Conservation (phyloP, 495 filamentous ascomycete species). For the Symbiotaphrina buchneri region DNA sequence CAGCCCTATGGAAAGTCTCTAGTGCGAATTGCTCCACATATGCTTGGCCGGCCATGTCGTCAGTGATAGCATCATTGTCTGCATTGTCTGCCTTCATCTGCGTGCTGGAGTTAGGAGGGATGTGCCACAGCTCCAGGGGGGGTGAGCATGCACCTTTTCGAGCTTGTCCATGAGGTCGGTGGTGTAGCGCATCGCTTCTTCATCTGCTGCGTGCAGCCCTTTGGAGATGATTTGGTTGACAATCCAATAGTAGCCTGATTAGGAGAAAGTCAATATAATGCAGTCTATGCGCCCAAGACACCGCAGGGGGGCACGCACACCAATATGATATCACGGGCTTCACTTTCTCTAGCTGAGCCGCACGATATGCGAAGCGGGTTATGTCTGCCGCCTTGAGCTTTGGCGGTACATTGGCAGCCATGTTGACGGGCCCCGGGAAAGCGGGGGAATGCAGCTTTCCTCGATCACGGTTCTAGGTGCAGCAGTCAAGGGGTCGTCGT, state of each 20-base stretch:
- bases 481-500: too few relatives aligned
- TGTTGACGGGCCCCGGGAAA: too few relatives aligned
- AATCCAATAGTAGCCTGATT: slow-evolving; percentile 70
- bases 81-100: slow-evolving; percentile 42
- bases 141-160: slow-evolving; percentile 46
- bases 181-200: slow-evolving; percentile 57
- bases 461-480: too few relatives aligned
- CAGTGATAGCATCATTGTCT: slow-evolving; percentile 49
- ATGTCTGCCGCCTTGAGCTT: slow-evolving; percentile 58
- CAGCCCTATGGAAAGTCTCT: slow-evolving; percentile 67
- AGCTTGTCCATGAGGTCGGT: slow-evolving; percentile 76
- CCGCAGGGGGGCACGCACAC: slow-evolving; percentile 35
- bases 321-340: slow-evolving; percentile 85
- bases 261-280: neutral
- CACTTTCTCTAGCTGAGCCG: slow-evolving; percentile 58
- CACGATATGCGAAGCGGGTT: slow-evolving; percentile 55
- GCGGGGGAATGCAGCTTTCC: too few relatives aligned
- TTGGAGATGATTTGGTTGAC: slow-evolving; percentile 75
- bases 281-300: neutral
- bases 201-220: slow-evolving; percentile 50
- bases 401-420: slow-evolving; percentile 53
- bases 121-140: too few relatives aligned
- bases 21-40: slow-evolving; percentile 87
- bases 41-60: slow-evolving; percentile 67
- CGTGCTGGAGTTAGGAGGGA: slow-evolving; percentile 1